Base-by-base conservation (phyloP, 2,329 filamentous ascomycete genomes). In the Penicillium corylophilum region DNA sequence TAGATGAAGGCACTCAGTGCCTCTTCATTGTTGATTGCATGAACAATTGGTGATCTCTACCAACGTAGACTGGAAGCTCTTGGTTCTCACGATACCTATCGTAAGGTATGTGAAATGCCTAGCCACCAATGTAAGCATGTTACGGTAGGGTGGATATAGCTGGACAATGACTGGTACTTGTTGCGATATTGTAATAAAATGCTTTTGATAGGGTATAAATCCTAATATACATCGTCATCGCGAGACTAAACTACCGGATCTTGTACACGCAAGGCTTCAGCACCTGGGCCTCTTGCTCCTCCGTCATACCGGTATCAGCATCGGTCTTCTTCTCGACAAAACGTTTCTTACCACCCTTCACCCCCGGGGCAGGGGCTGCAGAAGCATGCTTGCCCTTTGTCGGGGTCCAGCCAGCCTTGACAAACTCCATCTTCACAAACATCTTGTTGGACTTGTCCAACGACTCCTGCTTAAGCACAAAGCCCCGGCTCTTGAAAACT, bases 221-320 rank as follows among this genome's bases (percentile, higher is more conserved):
- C 35, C 16, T 20, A 20, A 38, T 38, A 38, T 38, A 38, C 35
- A 38, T 20, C 35, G 35, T 38, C 35, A 22, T 38, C 35, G 16
- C 33, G 33, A 6, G 16, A 35, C 38, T 22, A 10, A 23, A 46
- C 68, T 79, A 95, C 64, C 93, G 83, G 61, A 92, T 82, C 77
- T 97, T 97, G 74, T 97, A 97, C 55, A 97, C 85, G 76, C 94
- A 97, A 16, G 94, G 94, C 78, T 97, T 97, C 62, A 99, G 73
- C 50, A 93, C 89, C 60, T 87, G 84, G 5, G 79, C 79, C 59
- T 86, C 84, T 55, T 82, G 81, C 54, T 84, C 80, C 1, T 79
- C 79, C 43, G 79, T 77, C 51, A 82, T 74, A 16, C 80, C 81
- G 29, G 79, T 81, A 24, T 78, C 77, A 49, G 77, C 77, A 48